Conservation (phyloP, 108 stramenopile genomes). For the Stephanodiscus triporus region DNA sequence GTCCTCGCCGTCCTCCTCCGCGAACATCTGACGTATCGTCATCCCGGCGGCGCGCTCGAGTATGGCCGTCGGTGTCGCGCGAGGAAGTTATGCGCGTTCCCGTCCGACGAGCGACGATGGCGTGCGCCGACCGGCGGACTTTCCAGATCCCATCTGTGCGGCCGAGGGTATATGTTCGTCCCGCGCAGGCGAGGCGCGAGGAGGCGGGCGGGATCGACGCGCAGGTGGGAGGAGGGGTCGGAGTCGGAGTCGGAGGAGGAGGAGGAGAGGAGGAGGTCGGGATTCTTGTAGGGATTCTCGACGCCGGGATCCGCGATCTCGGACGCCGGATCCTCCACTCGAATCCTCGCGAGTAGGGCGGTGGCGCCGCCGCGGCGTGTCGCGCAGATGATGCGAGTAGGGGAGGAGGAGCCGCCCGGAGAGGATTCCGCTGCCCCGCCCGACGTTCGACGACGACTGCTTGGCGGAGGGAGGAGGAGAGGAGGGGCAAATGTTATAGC, state of each 20-base stretch:
- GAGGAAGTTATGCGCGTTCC: conserved; percentile 91
- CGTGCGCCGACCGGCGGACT: conserved; percentile 83
- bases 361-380: too few species aligned
- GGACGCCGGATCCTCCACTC: conserved; percentile 83
- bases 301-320: conserved; percentile 75
- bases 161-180: conserved; percentile 91
- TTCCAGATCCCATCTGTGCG: conserved; percentile 96
- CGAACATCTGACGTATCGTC: conserved; percentile 86
- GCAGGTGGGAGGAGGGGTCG: conserved; percentile 45
- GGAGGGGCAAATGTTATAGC: too few species aligned
- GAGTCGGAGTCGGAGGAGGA: conserved; percentile 31
- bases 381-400: too few species aligned
- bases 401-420: too few species aligned
- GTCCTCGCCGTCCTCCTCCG: conserved; percentile 85
- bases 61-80: conserved; percentile 92
- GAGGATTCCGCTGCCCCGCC: too few species aligned
- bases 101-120: conserved; percentile 80
- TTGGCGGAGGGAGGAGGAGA: too few species aligned
- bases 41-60: conserved; percentile 77
- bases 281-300: conserved; percentile 88
- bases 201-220: conserved; percentile 77
- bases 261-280: conserved; percentile 41
- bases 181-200: conserved; percentile 78
- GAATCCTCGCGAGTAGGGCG: conserved; percentile 70
- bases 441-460: too few species aligned